phyloP scores from a whole-genome alignment of 176 grass and related monocot genomes.

The Urochloa ruziziensis region DNA sequence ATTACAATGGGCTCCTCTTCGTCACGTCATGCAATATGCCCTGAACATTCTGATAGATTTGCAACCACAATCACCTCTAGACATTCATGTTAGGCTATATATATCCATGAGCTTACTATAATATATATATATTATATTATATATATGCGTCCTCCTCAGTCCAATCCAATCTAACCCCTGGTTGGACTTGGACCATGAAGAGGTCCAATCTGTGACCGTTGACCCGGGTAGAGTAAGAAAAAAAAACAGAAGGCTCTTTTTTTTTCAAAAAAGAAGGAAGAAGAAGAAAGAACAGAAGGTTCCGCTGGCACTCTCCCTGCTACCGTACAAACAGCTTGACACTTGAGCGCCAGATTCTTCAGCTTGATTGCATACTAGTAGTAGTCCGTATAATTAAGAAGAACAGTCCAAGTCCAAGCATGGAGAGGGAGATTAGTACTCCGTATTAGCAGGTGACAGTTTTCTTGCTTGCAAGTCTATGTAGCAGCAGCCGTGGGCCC shows the following conservation, averaged over 20 bases:
- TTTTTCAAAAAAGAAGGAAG: no score
- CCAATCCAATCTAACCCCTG: neutral
- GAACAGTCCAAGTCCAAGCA: neutral
- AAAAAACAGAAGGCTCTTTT: neutral
- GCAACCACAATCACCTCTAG: neutral
- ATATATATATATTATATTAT: no score
- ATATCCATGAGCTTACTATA: neutral
- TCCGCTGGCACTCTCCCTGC: neutral
- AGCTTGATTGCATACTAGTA: neutral
- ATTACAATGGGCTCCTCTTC: neutral
- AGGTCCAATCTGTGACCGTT: neutral
- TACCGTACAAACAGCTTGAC: neutral
- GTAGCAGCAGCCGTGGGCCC: neutral
- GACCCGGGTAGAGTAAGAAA: neutral
- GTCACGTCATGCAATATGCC: neutral
- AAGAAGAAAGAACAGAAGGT: neutral
- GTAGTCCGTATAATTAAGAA: neutral
- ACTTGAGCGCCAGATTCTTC: neutral
- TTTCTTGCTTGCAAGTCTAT: neutral
- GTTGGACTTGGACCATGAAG: neutral
- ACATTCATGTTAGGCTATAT: neutral
- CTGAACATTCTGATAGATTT: neutral
- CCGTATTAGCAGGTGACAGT: neutral
- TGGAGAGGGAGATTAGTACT: neutral
- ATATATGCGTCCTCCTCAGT: no score